Base-by-base conservation (phyloP, 192 early-diverging fungal genomes). In the Coemansia sp. region DNA sequence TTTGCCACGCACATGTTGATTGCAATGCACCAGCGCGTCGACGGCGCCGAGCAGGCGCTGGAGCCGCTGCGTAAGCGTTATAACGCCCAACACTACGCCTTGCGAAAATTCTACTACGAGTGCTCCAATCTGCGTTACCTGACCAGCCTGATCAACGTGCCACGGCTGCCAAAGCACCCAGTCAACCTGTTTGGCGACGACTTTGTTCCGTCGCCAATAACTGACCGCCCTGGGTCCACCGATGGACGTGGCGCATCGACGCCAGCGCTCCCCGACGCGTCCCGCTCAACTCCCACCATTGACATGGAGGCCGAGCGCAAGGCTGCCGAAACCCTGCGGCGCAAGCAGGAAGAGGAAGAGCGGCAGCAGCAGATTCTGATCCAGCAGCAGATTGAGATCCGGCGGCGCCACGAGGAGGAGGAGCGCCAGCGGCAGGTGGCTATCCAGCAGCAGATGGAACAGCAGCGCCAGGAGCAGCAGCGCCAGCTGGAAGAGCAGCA, bases 1-100 rank as follows among this genome's bases (percentile, higher is more conserved):
- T 98, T 98, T 71, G 82, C 92, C 28, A 92, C 92, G 21, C 91
- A 83, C 70, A 98, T 98, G 97, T 78, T 98, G 67, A 87, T 88
- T 10, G 93, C 97, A 23, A 97, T 98, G 93, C 92, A 98, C 71
- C 63, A 64, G 51, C 31, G 69, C 0, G 74, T 82, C 52, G 80
- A 82, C 33, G 66, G 69, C 18, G 86, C 93, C 25, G 85, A 88
- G 44, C 92, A 95, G 56, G 95, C 95, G 6, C 79, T 98, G 32
- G 87, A 83, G 23, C 93, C 93, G 6, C 81, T 98, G 72, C 87
- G 92, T 49, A 85, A 88, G 59, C 85, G 92, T 25, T 97, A 91
- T 80, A 94, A 94, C 61, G 58, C 69, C 21, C 85, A 89, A 62
- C 94, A 97, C 78, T 91, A 95, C 64, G 84, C 82, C 6, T 65